Evolutionary conservation across 345 rosid species (phyloP).

Genomic region (Excoecaria agallocha): DNA sequence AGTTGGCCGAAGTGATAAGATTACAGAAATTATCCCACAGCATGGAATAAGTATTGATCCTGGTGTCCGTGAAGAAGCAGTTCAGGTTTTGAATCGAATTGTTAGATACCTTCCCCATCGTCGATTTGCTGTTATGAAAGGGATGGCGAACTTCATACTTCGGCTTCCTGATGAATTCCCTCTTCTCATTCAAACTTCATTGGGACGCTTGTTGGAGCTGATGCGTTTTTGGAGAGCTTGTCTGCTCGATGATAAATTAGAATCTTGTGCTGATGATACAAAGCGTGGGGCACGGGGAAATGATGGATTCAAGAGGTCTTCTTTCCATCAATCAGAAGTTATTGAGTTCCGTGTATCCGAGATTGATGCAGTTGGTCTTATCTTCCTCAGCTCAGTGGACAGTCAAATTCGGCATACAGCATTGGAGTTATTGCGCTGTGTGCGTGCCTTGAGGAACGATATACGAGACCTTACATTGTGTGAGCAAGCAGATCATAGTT

Average conservation of each 20-base stretch:
- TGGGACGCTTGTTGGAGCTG: constrained; percentile 90
- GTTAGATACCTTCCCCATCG: constrained; percentile 89
- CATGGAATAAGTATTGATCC: constrained; percentile 99
- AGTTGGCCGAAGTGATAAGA: constrained; percentile 97
- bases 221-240: constrained; percentile 99
- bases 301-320: constrained; percentile 66
- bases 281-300: constrained; percentile 46
- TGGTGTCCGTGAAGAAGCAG: constrained; percentile 99
- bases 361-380: constrained; percentile 95
- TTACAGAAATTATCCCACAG: constrained; percentile 96
- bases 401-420: constrained; percentile 98
- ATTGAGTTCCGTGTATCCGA: constrained; percentile 86
- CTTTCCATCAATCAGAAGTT: constrained; percentile 66
- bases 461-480: constrained; percentile 54
- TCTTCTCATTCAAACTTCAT: constrained; percentile 92
- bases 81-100: constrained; percentile 86
- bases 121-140: constrained; percentile 95
- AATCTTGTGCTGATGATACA: constrained; percentile 43
- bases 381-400: constrained; percentile 92
- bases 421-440: constrained; percentile 89
- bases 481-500: constrained; percentile 58
- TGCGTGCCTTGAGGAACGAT: constrained; percentile 90
- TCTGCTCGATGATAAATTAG: constrained; percentile 65
- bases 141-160: constrained; percentile 94
- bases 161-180: constrained; percentile 97